Evolutionary conservation across 1,139 yeast genomes (phyloP), one percentile per base, ranked within the genome.

Genomic region (Sugiyamaella neomexicana): DNA sequence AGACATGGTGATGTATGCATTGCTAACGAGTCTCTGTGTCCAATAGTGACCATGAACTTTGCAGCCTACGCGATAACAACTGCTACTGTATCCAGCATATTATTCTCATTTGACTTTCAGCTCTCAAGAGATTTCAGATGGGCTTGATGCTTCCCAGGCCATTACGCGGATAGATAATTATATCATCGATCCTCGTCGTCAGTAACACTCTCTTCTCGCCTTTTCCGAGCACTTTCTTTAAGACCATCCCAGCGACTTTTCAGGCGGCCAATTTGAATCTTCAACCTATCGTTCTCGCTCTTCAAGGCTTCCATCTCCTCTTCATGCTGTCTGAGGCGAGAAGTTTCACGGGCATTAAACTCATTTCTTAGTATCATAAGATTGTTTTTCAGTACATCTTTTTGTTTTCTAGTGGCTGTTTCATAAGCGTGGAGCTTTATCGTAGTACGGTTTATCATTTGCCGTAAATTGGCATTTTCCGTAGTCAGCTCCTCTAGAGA

Each of bases 201-300:
- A 16, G 38, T 36, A 25, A 40, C 50, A 15, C 42, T 39, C 23
- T 41, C 57, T 25, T 60, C 66, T 43, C 69, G 55, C 39, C 71
- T 62, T 56, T 66, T 68, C 38, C 73, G 58, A 6, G 75, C 75
- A 52, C 68, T 65, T 53, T 72, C 72, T 56, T 71, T 71, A 27
- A 72, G 59, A 10, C 64, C 72, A 50, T 72, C 74, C 75, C 75
- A 72, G 31, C 74, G 60, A 38, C 66, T 61, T 55, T 69, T 70
- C 57, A 72, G 60, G 34, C 72, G 62, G 5, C 68, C 66, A 34
- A 67, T 65, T 57, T 71, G 72, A 36, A 70, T 67, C 54, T 65
- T 67, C 32, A 73, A 67, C 55, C 66, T 67, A 54, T 69, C 73
- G 53, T 69, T 72, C 57, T 72, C 75, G 7, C 66, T 67, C 13